These are phyloP conservation scores for Casuarina glauca DNA, from an alignment of 306 rosid species.

Conservation along the genomic window DNA sequence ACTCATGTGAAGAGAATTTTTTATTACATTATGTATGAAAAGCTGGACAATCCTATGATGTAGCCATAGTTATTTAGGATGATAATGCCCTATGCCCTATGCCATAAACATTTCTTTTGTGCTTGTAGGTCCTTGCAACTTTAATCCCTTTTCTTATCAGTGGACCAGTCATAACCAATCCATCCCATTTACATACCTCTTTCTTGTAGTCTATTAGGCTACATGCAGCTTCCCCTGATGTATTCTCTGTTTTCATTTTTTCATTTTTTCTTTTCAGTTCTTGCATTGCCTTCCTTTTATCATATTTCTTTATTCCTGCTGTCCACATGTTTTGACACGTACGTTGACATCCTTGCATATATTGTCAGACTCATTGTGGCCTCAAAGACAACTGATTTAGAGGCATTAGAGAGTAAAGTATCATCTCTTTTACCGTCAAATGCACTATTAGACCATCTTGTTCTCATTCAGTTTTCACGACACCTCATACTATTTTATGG, in stretches of 20 bases:
- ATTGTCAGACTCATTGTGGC: not conserved
- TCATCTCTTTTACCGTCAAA: not conserved
- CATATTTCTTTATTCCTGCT: not conserved
- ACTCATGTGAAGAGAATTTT: too few relatives aligned
- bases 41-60: not conserved
- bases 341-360: not conserved
- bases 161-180: not conserved
- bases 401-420: not conserved
- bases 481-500: not conserved
- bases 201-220: not conserved
- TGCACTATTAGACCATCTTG: not conserved
- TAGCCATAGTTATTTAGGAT: not conserved
- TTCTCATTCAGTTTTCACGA: not conserved
- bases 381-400: constrained; percentile 3
- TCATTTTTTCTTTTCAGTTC: too few relatives aligned
- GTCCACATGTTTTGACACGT: not conserved
- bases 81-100: not conserved
- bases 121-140: not conserved
- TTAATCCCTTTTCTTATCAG: not conserved
- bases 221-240: not conserved
- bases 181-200: not conserved
- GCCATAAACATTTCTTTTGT: not conserved
- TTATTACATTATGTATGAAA: not conserved
- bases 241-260: too few relatives aligned
- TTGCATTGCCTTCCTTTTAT: too few relatives aligned